phyloP scores from a whole-genome alignment of 805 yeast species.

The Yarrowia osloensis region DNA sequence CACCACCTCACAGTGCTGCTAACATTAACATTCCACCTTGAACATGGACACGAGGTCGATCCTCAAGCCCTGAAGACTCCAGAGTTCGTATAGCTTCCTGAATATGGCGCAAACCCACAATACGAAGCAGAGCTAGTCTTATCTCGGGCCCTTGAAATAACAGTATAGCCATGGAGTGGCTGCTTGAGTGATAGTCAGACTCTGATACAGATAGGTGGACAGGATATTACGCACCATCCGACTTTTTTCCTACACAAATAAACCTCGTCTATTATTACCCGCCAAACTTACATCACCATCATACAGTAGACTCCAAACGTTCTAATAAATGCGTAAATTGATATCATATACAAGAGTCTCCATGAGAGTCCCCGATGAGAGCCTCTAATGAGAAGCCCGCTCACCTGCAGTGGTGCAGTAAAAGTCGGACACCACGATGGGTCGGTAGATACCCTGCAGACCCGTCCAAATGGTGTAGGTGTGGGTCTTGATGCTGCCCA shows the following conservation, averaged over 20 bases:
- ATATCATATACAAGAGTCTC: conserved; percentile 11
- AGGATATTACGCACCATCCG: too few relatives aligned
- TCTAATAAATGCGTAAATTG: conserved; percentile 2
- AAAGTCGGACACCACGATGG: conserved; percentile 83
- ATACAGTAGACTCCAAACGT: too few relatives aligned
- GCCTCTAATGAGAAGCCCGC: conserved; percentile 24
- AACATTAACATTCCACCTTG: background rate
- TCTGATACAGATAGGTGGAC: background rate
- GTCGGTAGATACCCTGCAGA: conserved; percentile 92
- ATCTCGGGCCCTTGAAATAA: background rate
- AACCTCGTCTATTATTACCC: too few relatives aligned
- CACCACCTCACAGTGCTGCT: background rate
- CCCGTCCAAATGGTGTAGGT: conserved; percentile 75
- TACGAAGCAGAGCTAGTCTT: background rate
- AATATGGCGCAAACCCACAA: background rate
- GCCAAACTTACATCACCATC: too few relatives aligned
- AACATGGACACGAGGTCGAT: background rate
- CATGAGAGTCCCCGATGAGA: too few relatives aligned
- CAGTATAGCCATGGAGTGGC: background rate
- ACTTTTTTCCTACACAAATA: too few relatives aligned
- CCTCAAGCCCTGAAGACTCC: background rate
- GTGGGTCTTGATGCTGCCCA: conserved; percentile 63
- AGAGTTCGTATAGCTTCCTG: background rate
- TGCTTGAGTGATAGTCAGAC: background rate
- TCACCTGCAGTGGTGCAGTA: conserved; percentile 52